Evolutionary conservation across 2,329 filamentous ascomycete genomes (phyloP), one percentile per base, ranked within the genome.

Genomic region (Xylariaceae sp.): DNA sequence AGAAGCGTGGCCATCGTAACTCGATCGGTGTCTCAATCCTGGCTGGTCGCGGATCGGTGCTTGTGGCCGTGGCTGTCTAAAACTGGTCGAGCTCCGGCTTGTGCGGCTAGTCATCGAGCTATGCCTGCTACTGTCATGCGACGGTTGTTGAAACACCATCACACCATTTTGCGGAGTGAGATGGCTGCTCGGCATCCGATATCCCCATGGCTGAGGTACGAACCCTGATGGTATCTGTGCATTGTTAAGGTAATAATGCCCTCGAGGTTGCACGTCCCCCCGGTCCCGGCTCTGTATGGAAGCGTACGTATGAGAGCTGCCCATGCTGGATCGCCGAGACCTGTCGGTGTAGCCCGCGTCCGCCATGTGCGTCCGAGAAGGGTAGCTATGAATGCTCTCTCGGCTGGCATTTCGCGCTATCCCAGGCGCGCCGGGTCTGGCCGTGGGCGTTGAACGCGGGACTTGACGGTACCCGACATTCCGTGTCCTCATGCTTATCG

Each of bases 401-500:
- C 54, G 58, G 40, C 62, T 63, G 21, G 47, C 40, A 24, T 54
- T 54, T 4, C 50, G 58, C 19, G 54, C 51, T 19, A 58, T 39
- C 35, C 49, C 43, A 41, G 50, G 36, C 14, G 34, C 32, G 8
- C 27, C 41, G 34, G 48, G 43, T 27, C 40, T 47, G 27, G 9
- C 36, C 11, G 60, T 54, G 2, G 61, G 59, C 2, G 60, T 64
- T 9, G 62, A 62, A 26, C 60, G 58, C 4, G 65, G 51, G 62
- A 9, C 61, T 48, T 9, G 62, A 59, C 11, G 57, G 56, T 9
- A 50, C 7, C 55, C 47, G 5, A 59, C 55, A 19, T 60, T 65
- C 17, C 65, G 60, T 3, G 63, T 67, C n/a, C 59, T 59, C 56
- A 70, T 63, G 48, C 64, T 70, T 18, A 69, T 59, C 0, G 68